phyloP scores from a whole-genome alignment of 2,329 filamentous ascomycete genomes.

The Coniochaeta sp. region DNA sequence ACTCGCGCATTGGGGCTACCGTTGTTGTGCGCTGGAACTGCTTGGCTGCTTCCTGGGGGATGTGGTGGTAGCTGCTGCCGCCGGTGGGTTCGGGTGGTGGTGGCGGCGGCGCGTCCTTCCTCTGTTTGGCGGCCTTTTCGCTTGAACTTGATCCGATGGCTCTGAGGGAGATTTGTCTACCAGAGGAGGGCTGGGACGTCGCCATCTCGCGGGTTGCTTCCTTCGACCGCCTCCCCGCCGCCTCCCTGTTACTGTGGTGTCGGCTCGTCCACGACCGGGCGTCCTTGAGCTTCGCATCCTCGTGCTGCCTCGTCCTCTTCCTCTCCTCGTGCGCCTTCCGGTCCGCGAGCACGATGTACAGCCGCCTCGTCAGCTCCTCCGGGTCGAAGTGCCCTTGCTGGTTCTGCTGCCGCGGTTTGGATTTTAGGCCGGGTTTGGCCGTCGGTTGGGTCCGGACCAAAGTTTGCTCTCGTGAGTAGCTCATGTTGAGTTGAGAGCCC shows the following conservation, averaged over 20 bases:
- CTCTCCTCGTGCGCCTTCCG: constrained; percentile 35
- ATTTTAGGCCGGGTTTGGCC: constrained; percentile 1
- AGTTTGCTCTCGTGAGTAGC: constrained; percentile 12
- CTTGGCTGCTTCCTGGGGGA: constrained; percentile 46
- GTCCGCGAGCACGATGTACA: constrained; percentile 42
- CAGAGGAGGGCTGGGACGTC: background rate
- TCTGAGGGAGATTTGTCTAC: background rate
- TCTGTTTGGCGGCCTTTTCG: constrained; percentile 7
- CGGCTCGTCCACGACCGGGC: background rate
- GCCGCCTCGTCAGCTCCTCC: constrained; percentile 45
- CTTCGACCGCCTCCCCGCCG: background rate
- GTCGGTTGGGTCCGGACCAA: constrained; percentile 1
- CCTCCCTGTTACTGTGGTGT: background rate
- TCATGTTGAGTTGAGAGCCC: constrained; percentile 15
- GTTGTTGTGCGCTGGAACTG: constrained; percentile 50
- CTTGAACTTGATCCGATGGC: background rate
- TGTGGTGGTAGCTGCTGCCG: constrained; percentile 38
- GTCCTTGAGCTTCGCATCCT: constrained; percentile 3
- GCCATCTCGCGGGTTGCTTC: background rate
- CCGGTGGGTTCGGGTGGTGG: background rate
- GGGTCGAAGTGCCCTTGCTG: constrained; percentile 39
- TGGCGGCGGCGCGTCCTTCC: background rate
- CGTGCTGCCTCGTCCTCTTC: constrained; percentile 16
- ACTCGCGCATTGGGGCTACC: constrained; percentile 29
- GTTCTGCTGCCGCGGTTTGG: constrained; percentile 2